Conservation (phyloP, 1,284 basidiomycete genomes). For the Termitomyces sp. region DNA sequence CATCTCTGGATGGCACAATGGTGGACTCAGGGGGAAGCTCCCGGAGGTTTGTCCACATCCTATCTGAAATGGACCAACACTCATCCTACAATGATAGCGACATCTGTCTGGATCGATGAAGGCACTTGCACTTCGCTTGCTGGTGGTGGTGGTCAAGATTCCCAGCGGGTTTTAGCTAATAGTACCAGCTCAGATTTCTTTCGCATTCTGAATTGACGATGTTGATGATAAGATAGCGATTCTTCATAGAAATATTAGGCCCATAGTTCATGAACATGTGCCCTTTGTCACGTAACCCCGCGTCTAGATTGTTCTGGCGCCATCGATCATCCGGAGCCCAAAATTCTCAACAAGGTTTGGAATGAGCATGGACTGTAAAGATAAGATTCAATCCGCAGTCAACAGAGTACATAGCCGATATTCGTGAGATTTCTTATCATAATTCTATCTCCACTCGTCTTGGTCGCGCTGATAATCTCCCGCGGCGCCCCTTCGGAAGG, state of each 20-base stretch:
- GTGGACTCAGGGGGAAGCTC: constrained; percentile 57
- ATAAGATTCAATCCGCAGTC: neutral
- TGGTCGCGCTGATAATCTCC: neutral
- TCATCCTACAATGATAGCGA: constrained; percentile 5
- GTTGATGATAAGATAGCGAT: neutral
- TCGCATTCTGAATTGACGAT: constrained; percentile 14
- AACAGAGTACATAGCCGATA: neutral
- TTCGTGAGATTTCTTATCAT: constrained; percentile 1
- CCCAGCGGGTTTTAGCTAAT: constrained; percentile 10
- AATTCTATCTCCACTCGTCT: constrained; percentile 7
- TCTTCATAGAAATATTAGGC: neutral
- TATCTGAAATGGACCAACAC: neutral
- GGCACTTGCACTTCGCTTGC: constrained; percentile 36
- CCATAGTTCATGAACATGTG: neutral
- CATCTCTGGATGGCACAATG: constrained; percentile 61
- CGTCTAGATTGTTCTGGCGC: neutral
- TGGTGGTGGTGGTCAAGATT: constrained; percentile 9
- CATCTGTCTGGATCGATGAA: constrained; percentile 49
- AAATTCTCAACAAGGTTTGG: neutral
- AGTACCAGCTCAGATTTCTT: constrained; percentile 16
- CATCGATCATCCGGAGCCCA: neutral
- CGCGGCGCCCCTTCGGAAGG: constrained; percentile 7
- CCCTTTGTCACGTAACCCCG: neutral
- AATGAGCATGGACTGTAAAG: neutral
- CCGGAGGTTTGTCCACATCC: constrained; percentile 39